phyloP scores from a whole-genome alignment of 768 basidiomycete genomes.

The Pilatotrama ljubarskyi region DNA sequence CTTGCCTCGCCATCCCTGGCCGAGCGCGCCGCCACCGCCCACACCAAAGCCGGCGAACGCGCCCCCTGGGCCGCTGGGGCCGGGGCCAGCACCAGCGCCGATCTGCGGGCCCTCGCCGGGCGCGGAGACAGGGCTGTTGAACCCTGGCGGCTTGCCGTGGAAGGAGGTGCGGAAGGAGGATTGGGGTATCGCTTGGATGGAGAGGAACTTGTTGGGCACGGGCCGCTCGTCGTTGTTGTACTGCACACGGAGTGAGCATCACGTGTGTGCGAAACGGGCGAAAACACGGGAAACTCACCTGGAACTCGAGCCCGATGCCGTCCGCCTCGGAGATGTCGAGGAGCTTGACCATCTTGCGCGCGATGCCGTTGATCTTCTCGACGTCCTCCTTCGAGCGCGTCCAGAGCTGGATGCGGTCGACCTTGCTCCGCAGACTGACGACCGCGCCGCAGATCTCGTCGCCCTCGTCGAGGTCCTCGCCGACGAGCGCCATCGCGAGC shows the following conservation, averaged over 20 bases:
- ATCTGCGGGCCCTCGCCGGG: slow-evolving; percentile 32
- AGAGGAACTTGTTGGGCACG: slow-evolving; percentile 76
- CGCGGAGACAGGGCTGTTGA: slow-evolving; percentile 30
- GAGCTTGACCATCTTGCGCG: slow-evolving; percentile 77
- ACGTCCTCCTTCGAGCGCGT: slow-evolving; percentile 84
- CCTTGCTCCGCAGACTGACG: slow-evolving; percentile 81
- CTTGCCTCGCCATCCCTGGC: slow-evolving; percentile 32
- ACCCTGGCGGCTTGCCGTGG: slow-evolving; percentile 37
- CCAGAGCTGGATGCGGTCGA: slow-evolving; percentile 93
- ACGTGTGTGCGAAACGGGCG: background rate
- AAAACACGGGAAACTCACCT: slow-evolving; percentile 48
- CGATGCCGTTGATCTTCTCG: slow-evolving; percentile 80
- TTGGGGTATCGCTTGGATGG: slow-evolving; percentile 69
- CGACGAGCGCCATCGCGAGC: slow-evolving; percentile 89
- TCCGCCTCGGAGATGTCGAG: slow-evolving; percentile 85
- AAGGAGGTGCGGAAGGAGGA: slow-evolving; percentile 71
- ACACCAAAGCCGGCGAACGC: slow-evolving; percentile 52
- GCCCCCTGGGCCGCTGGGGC: slow-evolving; percentile 34
- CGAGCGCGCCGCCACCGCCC: slow-evolving; percentile 40
- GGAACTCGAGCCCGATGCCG: slow-evolving; percentile 86
- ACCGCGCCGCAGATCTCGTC: slow-evolving; percentile 85
- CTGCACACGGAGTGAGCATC: slow-evolving; percentile 36
- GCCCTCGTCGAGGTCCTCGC: slow-evolving; percentile 67
- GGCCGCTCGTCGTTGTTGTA: slow-evolving; percentile 90
- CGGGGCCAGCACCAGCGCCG: background rate